phyloP scores from a whole-genome alignment of 2,329 filamentous ascomycete species.

The Madurella fahalii region DNA sequence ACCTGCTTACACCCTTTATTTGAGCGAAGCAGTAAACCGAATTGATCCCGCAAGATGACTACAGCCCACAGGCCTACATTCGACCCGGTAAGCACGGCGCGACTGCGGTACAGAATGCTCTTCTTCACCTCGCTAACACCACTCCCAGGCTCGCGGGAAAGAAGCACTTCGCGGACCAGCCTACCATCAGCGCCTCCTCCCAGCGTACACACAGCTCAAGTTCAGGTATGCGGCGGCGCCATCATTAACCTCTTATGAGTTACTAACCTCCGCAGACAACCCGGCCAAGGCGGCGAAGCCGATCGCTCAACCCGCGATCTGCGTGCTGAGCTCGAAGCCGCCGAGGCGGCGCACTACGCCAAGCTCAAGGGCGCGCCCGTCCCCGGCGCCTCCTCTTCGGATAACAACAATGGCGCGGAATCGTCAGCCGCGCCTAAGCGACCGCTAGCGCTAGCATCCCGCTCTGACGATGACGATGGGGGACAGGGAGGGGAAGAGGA shows the following conservation, averaged over 20 bases:
- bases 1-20: neutral
- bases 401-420: conserved; percentile 29
- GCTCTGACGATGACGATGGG: conserved; percentile 33
- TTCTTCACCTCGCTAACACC: conserved; percentile 25
- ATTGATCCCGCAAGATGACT: conserved; percentile 47
- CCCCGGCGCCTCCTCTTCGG: conserved; percentile 42
- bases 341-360: conserved; percentile 81
- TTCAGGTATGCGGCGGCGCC: conserved; percentile 53
- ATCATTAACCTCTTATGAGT: neutral
- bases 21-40: neutral
- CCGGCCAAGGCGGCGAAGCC: conserved; percentile 83
- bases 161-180: conserved; percentile 89
- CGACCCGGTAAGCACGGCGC: conserved; percentile 64
- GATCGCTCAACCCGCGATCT: conserved; percentile 70
- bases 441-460: conserved; percentile 51
- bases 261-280: conserved; percentile 47
- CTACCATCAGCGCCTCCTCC: conserved; percentile 93
- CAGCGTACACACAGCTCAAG: conserved; percentile 91
- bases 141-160: conserved; percentile 77
- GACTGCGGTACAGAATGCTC: neutral
- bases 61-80: conserved; percentile 84
- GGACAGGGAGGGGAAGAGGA: conserved; percentile 35
- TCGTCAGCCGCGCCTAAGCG: conserved; percentile 54
- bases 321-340: conserved; percentile 81
- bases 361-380: conserved; percentile 68